These are phyloP conservation scores for Rhizophagus prolifer DNA, from an alignment of 192 early-diverging fungal species.

Conservation along the genomic window DNA sequence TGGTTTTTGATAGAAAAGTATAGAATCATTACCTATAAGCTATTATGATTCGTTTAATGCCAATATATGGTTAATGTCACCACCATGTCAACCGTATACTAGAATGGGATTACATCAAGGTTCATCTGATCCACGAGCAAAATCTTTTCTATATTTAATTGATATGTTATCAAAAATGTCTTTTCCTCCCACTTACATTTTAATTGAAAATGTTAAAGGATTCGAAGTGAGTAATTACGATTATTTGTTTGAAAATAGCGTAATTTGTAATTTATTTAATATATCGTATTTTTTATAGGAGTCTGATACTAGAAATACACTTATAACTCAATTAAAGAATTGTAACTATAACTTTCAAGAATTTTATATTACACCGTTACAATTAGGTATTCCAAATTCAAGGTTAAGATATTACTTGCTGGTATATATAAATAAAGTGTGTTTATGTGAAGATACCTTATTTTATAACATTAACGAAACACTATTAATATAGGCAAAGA, in stretches of 20 bases:
- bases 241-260: too few species aligned
- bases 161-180: slow-evolving; percentile 60
- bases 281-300: slow-evolving; percentile 18
- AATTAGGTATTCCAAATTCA: slow-evolving; percentile 77
- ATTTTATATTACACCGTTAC: slow-evolving; percentile 71
- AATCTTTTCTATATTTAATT: slow-evolving; percentile 73
- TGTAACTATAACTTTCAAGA: slow-evolving; percentile 66
- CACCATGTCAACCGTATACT: slow-evolving; percentile 83
- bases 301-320: slow-evolving; percentile 56
- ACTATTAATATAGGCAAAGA: slow-evolving; percentile 5
- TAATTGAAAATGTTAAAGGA: slow-evolving; percentile 82
- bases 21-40: neutral
- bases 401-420: slow-evolving; percentile 76
- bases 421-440: slow-evolving; percentile 30
- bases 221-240: slow-evolving; percentile 57
- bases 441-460: neutral
- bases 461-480: neutral
- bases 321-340: slow-evolving; percentile 53
- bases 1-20: neutral
- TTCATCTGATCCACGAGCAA: slow-evolving; percentile 68
- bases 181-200: slow-evolving; percentile 57
- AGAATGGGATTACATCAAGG: slow-evolving; percentile 69
- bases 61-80: slow-evolving; percentile 80
- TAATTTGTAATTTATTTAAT: too few species aligned
- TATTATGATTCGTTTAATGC: slow-evolving; percentile 43